Evolutionary conservation across 495 filamentous ascomycete genomes (phyloP).

Genomic region (Aspergillus heteromorphus): DNA sequence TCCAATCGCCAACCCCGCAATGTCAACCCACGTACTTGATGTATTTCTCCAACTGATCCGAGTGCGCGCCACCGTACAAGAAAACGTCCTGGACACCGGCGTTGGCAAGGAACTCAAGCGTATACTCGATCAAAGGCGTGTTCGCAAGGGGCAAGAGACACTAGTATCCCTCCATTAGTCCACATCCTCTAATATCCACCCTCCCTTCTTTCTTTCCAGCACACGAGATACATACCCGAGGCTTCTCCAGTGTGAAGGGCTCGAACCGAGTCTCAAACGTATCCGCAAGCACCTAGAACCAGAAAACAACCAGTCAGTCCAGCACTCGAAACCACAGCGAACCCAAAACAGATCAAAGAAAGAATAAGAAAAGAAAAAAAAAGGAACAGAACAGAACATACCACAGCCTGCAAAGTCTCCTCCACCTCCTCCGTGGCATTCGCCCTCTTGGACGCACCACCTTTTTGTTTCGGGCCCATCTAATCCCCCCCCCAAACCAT

Average conservation of each 20-base stretch:
- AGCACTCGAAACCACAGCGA: slow-evolving; percentile 66
- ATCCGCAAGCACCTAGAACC: slow-evolving; percentile 70
- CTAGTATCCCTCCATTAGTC: slow-evolving; percentile 33
- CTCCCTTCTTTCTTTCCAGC: background rate
- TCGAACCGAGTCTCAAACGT: slow-evolving; percentile 87
- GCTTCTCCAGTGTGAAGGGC: slow-evolving; percentile 83
- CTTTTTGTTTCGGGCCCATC: slow-evolving; percentile 55
- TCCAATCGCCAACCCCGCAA: background rate
- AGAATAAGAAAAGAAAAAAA: no score
- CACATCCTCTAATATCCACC: background rate
- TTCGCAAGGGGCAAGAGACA: slow-evolving; percentile 94
- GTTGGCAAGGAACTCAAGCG: slow-evolving; percentile 91
- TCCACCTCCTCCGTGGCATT: slow-evolving; percentile 63
- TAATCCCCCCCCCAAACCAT: background rate
- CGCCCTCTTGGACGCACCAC: slow-evolving; percentile 55
- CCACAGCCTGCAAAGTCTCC: slow-evolving; percentile 85
- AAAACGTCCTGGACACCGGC: slow-evolving; percentile 89
- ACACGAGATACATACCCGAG: slow-evolving; percentile 58
- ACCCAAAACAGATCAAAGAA: no score
- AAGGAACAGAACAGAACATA: no score
- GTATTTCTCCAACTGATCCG: slow-evolving; percentile 82
- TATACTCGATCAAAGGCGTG: slow-evolving; percentile 93
- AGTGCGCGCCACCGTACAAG: slow-evolving; percentile 85
- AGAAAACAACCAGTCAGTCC: slow-evolving; percentile 11
- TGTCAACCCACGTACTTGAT: slow-evolving; percentile 48